A percentile compares a stretch with the other conserved stretches of the same genome.
Conservation (phyloP, 768 basidiomycete genomes). For the Psilocybe tampanensis region DNA sequence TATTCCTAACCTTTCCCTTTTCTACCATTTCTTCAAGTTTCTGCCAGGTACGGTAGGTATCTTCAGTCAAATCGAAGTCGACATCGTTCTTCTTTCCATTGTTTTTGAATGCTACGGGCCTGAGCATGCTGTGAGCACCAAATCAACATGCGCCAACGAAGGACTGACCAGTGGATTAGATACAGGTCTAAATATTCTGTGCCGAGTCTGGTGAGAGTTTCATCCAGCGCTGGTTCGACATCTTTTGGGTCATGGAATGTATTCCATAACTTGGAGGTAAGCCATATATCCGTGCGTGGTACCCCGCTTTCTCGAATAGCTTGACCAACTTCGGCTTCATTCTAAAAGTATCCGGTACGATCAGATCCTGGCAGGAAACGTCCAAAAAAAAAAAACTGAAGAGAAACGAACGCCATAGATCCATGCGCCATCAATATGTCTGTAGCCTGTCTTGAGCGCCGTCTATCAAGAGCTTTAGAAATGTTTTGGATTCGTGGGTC, state of each 20-base stretch:
- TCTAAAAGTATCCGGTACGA: constrained; percentile 31
- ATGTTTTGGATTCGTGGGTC: neutral
- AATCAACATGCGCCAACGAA: neutral
- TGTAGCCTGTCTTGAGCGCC: constrained; percentile 64
- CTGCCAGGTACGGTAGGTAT: constrained; percentile 81
- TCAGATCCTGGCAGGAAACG: too few relatives aligned
- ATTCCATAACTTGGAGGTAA: constrained; percentile 83
- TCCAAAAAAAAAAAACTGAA: neutral
- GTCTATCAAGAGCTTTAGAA: constrained; percentile 32
- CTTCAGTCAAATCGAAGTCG: constrained; percentile 61
- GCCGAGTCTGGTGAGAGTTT: constrained; percentile 60
- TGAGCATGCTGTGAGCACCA: constrained; percentile 20
- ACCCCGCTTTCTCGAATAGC: constrained; percentile 62
- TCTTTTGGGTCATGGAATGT: constrained; percentile 74
- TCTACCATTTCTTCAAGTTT: constrained; percentile 78
- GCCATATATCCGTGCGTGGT: constrained; percentile 64
- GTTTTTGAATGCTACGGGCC: constrained; percentile 72
- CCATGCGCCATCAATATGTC: constrained; percentile 79
- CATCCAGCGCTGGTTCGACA: constrained; percentile 67
- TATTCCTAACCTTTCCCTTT: constrained; percentile 76
- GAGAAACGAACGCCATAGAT: constrained; percentile 52
- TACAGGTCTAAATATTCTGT: constrained; percentile 81
- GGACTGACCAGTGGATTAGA: constrained; percentile 72
- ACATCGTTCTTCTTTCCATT: constrained; percentile 41
- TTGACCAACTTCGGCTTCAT: constrained; percentile 69